A percentile compares a stretch with the other conserved stretches of the same genome.
Evolutionary conservation across 2,329 filamentous ascomycete species (phyloP).

Genomic region (Ceratocystis eucalypticola): DNA sequence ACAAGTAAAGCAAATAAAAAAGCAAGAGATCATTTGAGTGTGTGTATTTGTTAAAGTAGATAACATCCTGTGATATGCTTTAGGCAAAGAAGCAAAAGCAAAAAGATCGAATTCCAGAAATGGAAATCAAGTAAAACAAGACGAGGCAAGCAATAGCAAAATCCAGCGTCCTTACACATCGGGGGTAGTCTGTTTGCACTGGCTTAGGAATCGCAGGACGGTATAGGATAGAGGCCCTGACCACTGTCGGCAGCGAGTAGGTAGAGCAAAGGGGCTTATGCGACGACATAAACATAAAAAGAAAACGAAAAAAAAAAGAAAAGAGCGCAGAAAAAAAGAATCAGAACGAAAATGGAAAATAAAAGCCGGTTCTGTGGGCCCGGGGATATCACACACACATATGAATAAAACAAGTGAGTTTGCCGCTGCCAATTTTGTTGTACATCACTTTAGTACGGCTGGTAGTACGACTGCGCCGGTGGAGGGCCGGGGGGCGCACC

Average conservation of each 20-base stretch:
- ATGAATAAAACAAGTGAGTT: background rate
- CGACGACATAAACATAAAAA: background rate
- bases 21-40: background rate
- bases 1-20: background rate
- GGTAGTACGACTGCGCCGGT: background rate
- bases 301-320: background rate
- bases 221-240: no score
- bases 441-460: constrained; percentile 1
- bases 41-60: background rate
- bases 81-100: background rate
- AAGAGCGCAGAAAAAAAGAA: background rate
- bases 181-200: no score
- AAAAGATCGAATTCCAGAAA: background rate
- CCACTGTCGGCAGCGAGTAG: no score
- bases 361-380: constrained; percentile 10
- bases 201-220: no score
- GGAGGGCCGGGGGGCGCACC: background rate
- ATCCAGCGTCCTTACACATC: no score
- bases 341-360: constrained; percentile 9
- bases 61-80: background rate
- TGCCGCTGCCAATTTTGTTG: background rate
- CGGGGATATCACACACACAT: constrained; percentile 4
- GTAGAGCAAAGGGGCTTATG: no score
- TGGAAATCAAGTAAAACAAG: no score
- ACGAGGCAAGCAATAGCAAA: no score